phyloP scores from a whole-genome alignment of 148 eudicot genomes.

The Rhododendron ovatum region DNA sequence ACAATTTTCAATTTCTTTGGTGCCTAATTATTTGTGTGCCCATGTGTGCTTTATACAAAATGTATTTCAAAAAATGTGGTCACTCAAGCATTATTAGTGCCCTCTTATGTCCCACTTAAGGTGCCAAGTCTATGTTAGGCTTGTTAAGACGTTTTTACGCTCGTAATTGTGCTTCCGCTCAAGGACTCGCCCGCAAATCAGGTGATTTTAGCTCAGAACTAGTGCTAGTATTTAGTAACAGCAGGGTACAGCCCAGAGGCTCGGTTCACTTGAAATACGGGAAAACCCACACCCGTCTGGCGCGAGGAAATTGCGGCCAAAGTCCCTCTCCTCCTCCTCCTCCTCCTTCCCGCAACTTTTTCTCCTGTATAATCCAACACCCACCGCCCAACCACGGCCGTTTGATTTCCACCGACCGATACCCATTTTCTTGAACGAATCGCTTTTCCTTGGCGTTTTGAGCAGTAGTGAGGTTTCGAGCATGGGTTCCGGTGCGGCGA shows the following conservation, averaged over 20 bases:
- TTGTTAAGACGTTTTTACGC: too few species aligned
- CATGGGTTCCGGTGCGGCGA: constrained; percentile 8
- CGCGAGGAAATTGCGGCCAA: background rate
- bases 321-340: background rate
- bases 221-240: too few species aligned
- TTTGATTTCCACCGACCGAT: background rate
- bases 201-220: too few species aligned
- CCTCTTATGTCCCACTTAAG: too few species aligned
- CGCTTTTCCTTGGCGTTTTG: background rate
- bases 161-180: too few species aligned
- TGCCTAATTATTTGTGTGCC: background rate
- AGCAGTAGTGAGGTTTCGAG: background rate
- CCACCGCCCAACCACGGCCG: background rate
- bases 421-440: background rate
- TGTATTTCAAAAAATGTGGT: too few species aligned
- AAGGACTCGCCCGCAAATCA: too few species aligned
- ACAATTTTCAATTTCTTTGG: too few species aligned
- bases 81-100: too few species aligned
- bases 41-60: too few species aligned
- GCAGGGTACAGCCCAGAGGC: background rate
- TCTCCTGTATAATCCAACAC: background rate
- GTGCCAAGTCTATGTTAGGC: too few species aligned
- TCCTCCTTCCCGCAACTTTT: background rate
- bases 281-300: background rate
- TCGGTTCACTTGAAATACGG: background rate